Evolutionary conservation across 768 basidiomycete genomes (phyloP).

Genomic region (Boletus reticulatus): DNA sequence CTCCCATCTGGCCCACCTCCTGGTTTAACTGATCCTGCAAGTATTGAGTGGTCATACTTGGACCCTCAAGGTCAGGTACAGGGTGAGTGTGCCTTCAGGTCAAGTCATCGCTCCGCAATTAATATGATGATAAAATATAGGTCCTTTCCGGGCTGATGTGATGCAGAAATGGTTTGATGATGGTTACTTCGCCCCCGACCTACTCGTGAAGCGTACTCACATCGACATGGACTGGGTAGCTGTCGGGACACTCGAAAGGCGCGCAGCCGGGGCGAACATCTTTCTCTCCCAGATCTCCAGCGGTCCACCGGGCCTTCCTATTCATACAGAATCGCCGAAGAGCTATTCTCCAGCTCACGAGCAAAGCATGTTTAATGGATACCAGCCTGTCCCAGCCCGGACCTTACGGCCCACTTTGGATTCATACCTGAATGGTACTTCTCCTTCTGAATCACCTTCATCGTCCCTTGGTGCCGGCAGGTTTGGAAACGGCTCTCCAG

Average conservation of each 20-base stretch:
- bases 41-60: slow-evolving; percentile 86
- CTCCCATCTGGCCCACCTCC: slow-evolving; percentile 40
- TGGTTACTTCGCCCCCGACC: slow-evolving; percentile 80
- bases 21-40: slow-evolving; percentile 51
- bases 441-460: slow-evolving; percentile 67
- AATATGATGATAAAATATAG: slow-evolving; percentile 38
- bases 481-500: slow-evolving; percentile 68
- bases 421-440: slow-evolving; percentile 50
- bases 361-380: slow-evolving; percentile 42
- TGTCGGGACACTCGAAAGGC: slow-evolving; percentile 56
- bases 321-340: slow-evolving; percentile 49
- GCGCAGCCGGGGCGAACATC: slow-evolving; percentile 52
- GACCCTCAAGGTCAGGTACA: slow-evolving; percentile 92
- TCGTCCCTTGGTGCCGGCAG: slow-evolving; percentile 66
- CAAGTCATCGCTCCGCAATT: neutral
- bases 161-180: slow-evolving; percentile 97
- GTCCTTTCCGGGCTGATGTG: slow-evolving; percentile 82
- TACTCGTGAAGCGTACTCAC: slow-evolving; percentile 81
- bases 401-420: slow-evolving; percentile 66
- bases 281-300: slow-evolving; percentile 55
- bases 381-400: slow-evolving; percentile 66
- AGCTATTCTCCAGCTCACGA: slow-evolving; percentile 41
- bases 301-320: slow-evolving; percentile 54
- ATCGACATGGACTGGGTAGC: slow-evolving; percentile 67
- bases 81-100: slow-evolving; percentile 46